Evolutionary conservation across 768 basidiomycete genomes (phyloP).

Genomic region (Lactarius akahatsu): DNA sequence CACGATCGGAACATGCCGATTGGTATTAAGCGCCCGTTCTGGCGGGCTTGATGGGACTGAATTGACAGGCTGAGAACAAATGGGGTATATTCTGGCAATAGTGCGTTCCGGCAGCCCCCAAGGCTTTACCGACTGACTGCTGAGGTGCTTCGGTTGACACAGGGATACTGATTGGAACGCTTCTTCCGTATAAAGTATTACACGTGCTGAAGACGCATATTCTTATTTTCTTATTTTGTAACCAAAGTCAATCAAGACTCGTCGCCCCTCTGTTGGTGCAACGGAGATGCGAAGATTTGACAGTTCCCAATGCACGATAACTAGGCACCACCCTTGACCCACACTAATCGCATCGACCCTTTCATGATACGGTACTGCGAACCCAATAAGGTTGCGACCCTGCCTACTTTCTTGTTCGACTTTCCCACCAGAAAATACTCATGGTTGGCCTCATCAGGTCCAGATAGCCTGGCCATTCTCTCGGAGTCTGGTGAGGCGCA

Average conservation of each 20-base stretch:
- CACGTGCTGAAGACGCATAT: constrained; percentile 15
- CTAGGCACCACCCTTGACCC: neutral
- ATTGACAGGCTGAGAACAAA: constrained; percentile 15
- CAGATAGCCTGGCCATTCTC: constrained; percentile 4
- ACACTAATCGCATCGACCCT: constrained; percentile 9
- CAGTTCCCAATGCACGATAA: constrained; percentile 2
- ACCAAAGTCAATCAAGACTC: constrained; percentile 12
- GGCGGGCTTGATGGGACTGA: neutral
- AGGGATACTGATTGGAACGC: constrained; percentile 13
- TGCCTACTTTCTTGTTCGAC: constrained; percentile 2
- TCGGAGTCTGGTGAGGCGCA: constrained; percentile 16
- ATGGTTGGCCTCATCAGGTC: constrained; percentile 3
- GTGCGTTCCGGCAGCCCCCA: constrained; percentile 7
- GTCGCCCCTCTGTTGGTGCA: constrained; percentile 10
- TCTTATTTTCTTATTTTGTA: constrained; percentile 13
- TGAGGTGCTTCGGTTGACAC: constrained; percentile 14
- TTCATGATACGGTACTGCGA: constrained; percentile 4
- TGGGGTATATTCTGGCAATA: constrained; percentile 17
- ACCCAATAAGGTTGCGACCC: constrained; percentile 20
- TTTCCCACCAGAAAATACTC: constrained; percentile 22
- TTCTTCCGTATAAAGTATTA: constrained; percentile 20
- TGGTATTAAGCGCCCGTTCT: neutral
- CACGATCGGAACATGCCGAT: constrained; percentile 12
- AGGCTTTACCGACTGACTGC: constrained; percentile 16
- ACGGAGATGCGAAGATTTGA: constrained; percentile 11